Base-by-base conservation (phyloP, 768 basidiomycete genomes). In the Mycena floridula region DNA sequence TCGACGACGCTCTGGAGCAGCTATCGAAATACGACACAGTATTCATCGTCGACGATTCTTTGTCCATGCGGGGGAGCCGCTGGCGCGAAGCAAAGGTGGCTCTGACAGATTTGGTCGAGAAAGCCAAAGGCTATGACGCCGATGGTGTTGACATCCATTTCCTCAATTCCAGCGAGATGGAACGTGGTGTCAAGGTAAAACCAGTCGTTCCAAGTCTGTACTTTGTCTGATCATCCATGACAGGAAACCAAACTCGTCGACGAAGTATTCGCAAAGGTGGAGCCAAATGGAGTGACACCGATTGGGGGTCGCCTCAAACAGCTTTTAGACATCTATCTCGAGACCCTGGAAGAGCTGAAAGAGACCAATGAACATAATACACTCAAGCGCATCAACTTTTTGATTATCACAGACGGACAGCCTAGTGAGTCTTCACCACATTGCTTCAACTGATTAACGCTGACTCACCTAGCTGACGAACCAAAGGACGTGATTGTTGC, bases 101-200 rank as follows among this genome's bases (percentile, higher is more conserved):
- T 2, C 62, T 82, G 24, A 67, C 68, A 32, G 56, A 61, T 3
- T 64, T 85, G 8, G 79, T 77, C 11, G 61, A 67, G 6, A 60
- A 61, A 5, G 79, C 79, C 1, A 58, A 67, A 1, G 47, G 57
- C 30, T 81, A 82, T 42, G 81, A 81, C 48, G 54, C 50, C 5
- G 72, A 81, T 45, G 82, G 82, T 2, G 72, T 85, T 30, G 82
- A 84, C 46, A 65, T 84, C 4, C 60, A 76, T 50, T 85, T 85
- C 60, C 53, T 85, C 43, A 82, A 83, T 48, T n/a, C n/a, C n/a
- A n/a, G n/a, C n/a, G 56, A 66, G 41, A 32, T 44, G 24, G 52
- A 44, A 42, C 52, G 53, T 25, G 67, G 66, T 0, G 37, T 43
- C 8, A 64, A 68, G 46, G 38, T 79, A 45, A 71, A 65, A 62